phyloP scores from a whole-genome alignment of 2,329 filamentous ascomycete species.

The Coniochaeta sp. region DNA sequence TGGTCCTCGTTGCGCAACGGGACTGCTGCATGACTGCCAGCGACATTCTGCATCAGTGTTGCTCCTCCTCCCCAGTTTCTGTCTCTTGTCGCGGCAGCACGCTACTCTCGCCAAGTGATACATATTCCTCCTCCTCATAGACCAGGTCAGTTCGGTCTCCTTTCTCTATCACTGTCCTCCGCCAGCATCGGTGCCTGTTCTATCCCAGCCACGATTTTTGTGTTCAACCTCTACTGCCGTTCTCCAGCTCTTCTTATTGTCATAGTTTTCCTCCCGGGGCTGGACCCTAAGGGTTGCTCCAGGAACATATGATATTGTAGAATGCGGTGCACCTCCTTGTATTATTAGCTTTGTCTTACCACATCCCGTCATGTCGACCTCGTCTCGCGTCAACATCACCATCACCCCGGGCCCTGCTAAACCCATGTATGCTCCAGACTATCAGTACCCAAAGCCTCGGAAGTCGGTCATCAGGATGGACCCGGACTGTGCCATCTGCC shows the following conservation, averaged over 20 bases:
- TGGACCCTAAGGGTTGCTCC: constrained; percentile 18
- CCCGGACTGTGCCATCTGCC: constrained; percentile 62
- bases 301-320: constrained; percentile 25
- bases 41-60: constrained; percentile 3
- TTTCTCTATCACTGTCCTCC: background rate
- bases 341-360: constrained; percentile 19
- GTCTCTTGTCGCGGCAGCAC: constrained; percentile 3
- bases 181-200: background rate
- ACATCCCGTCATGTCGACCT: constrained; percentile 3
- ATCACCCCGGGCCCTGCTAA: constrained; percentile 18
- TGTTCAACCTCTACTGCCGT: background rate
- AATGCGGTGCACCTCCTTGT: constrained; percentile 17
- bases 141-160: constrained; percentile 13
- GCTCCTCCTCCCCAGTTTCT: constrained; percentile 1
- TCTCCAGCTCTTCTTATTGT: background rate
- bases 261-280: constrained; percentile 4
- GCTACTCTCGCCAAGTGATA: background rate
- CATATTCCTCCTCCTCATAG: constrained; percentile 7
- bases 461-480: constrained; percentile 57
- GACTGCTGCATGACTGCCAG: constrained; percentile 5
- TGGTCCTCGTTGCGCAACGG: background rate
- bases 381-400: constrained; percentile 7
- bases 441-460: constrained; percentile 29
- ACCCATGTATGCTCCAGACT: constrained; percentile 42
- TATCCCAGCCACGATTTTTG: background rate